phyloP scores from a whole-genome alignment of 129 eudicot genomes.

The Flaveria robusta region DNA sequence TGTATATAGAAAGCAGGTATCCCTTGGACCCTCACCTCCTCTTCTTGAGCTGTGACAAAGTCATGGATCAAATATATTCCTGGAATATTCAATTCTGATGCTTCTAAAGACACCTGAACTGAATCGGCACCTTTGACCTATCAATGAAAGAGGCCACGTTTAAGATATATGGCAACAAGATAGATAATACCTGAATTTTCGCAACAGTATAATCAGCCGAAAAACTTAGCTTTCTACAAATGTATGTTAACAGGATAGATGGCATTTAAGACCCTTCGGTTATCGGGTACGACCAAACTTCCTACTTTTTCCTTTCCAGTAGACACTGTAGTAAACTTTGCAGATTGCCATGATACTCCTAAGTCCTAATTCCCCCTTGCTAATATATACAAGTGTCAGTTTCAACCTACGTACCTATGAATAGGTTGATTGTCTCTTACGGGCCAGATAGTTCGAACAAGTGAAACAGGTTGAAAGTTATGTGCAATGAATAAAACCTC shows the following conservation, averaged over 20 bases:
- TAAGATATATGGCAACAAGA: background rate
- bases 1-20: slow-evolving; percentile 19
- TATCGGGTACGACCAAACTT: no score
- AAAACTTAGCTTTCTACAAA: background rate
- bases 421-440: background rate
- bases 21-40: slow-evolving; percentile 54
- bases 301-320: no score
- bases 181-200: slow-evolving; percentile 2
- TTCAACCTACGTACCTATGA: slow-evolving; percentile 2
- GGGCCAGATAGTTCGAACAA: background rate
- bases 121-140: slow-evolving; percentile 51
- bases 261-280: no score
- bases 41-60: slow-evolving; percentile 73
- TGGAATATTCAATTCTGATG: slow-evolving; percentile 74
- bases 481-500: background rate
- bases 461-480: background rate
- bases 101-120: slow-evolving; percentile 58
- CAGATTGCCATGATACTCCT: no score
- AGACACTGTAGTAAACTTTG: no score
- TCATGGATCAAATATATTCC: slow-evolving; percentile 82
- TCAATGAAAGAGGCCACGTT: slow-evolving; percentile 13
- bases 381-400: slow-evolving; percentile 1
- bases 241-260: background rate
- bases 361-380: background rate
- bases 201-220: slow-evolving; percentile 5